Evolutionary conservation across 306 rosid species (phyloP).

Genomic region (Prunus kanzakura): DNA sequence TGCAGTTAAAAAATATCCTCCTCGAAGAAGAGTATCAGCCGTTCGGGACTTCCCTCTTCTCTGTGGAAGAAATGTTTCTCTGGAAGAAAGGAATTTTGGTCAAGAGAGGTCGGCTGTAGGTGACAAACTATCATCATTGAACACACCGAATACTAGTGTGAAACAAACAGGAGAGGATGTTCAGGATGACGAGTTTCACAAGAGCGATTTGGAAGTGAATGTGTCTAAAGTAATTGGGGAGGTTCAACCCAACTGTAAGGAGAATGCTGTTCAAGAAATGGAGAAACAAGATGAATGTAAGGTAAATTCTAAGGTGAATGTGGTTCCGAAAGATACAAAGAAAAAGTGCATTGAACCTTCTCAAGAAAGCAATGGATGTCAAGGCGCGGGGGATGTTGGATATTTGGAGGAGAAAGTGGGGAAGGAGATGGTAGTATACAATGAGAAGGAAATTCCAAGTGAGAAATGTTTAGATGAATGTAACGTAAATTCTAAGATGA

Average conservation of each 20-base stretch:
- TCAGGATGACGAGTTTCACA: constrained; percentile 24
- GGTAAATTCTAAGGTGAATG: constrained; percentile 18
- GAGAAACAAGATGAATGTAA: constrained; percentile 19
- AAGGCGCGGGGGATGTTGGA: constrained; percentile 4
- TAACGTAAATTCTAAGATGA: constrained; percentile 21
- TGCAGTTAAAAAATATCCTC: constrained; percentile 45
- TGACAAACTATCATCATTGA: constrained; percentile 25
- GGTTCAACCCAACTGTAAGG: constrained; percentile 20
- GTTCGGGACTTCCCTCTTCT: constrained; percentile 62
- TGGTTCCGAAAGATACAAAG: constrained; percentile 15
- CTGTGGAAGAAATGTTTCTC: constrained; percentile 61
- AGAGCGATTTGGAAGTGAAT: constrained; percentile 20
- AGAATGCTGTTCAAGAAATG: constrained; percentile 18
- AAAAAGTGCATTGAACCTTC: constrained; percentile 16
- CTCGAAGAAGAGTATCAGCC: constrained; percentile 67
- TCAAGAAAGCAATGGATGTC: constrained; percentile 21
- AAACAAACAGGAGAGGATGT: constrained; percentile 34
- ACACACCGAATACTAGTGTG: constrained; percentile 15
- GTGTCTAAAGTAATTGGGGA: constrained; percentile 15
- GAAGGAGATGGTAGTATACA: constrained; percentile 38
- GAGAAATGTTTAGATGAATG: constrained; percentile 1
- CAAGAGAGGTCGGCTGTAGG: constrained; percentile 24
- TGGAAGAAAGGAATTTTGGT: constrained; percentile 19
- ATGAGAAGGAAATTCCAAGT: constrained; percentile 22
- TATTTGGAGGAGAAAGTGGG: constrained; percentile 32